Evolutionary conservation across 352 stramenopile genomes (phyloP), one percentile per base, ranked within the genome.

Genomic region (Thraustochytrium sp.): DNA sequence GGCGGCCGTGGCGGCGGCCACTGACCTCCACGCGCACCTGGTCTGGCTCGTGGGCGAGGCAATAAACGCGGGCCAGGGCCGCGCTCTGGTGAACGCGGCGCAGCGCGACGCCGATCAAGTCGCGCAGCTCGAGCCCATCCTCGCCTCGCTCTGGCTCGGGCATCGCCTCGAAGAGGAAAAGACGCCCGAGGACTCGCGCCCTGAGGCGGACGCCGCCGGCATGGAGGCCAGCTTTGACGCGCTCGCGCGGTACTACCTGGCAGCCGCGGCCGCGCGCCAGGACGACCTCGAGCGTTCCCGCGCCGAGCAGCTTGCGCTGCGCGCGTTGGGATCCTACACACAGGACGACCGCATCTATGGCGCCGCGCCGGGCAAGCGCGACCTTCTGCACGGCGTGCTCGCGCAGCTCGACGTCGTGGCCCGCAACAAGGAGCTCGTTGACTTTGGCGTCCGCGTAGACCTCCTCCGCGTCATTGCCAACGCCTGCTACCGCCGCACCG

Each of bases 381-480:
- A 26, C 23, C 48, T 64, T 13, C 53, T 80, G 31, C 48, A 64
- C 23, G 34, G 5, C 13, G 26, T 80, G 0, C 34, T 80, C 11
- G 68, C 18, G 4, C 44, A 80, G 34, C 68, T 80, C 13, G 51
- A 61, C 8, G 34, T 29, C 31, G 44, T 44, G 5, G 31, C 68
- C 8, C 13, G 13, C 3, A 63, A 63, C 42, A 61, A 42, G 63
- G 31, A 46, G 18, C 21, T 40, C 51, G 53, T 51, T 18, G 44
- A 46, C 16, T 80, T 65, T 80, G 68, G 68, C 34, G 31, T 65
- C 5, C 68, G 68, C 51, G 68, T 64, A 5, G 68, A 88, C 31
- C 75, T 88, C 0, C 37, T 96, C 63, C 91, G 91, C 13, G 88
- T 92, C 23, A 86, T 94, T 21, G 92, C 91, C 21, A 96, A 96